Conservation (phyloP, 2,329 filamentous ascomycete genomes). For the Colletotrichum sp. region DNA sequence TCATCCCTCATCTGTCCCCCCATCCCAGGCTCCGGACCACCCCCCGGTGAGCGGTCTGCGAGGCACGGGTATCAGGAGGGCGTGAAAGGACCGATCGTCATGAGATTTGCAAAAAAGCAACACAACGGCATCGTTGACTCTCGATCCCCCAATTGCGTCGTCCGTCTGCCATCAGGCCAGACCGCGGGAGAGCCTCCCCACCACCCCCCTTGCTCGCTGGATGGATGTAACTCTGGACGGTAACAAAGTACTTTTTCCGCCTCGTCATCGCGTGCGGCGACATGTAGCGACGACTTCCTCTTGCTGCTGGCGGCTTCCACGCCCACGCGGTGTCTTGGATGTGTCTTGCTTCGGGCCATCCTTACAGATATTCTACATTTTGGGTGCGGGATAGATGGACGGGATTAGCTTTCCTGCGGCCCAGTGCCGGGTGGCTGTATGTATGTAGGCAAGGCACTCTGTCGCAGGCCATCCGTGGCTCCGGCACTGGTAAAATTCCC, state of each 20-base stretch:
- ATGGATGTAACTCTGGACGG: not conserved
- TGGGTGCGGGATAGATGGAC: not conserved
- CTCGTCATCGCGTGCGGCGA: not conserved
- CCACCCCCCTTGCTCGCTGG: not conserved
- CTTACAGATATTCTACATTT: slow-evolving; percentile 10
- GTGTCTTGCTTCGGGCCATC: not conserved
- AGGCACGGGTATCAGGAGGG: not conserved
- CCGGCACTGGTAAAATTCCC: not conserved
- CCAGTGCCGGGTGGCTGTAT: not conserved
- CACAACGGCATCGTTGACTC: not conserved
- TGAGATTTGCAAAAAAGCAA: slow-evolving; percentile 11
- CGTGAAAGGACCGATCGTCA: not conserved
- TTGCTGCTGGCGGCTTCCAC: not conserved
- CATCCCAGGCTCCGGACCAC: not conserved
- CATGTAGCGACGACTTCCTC: not conserved
- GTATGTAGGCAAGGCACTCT: not conserved
- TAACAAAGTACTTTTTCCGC: not conserved
- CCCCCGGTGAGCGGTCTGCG: not conserved
- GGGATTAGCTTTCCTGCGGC: not conserved
- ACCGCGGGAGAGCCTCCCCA: not conserved
- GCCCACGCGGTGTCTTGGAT: not conserved
- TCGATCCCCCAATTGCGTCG: not conserved
- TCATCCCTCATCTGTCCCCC: not conserved
- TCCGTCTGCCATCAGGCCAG: not conserved
- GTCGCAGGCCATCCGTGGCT: not conserved